Evolutionary conservation across 2,329 filamentous ascomycete genomes (phyloP), one percentile per base, ranked within the genome.

Genomic region (Sclerotinia subarctica): DNA sequence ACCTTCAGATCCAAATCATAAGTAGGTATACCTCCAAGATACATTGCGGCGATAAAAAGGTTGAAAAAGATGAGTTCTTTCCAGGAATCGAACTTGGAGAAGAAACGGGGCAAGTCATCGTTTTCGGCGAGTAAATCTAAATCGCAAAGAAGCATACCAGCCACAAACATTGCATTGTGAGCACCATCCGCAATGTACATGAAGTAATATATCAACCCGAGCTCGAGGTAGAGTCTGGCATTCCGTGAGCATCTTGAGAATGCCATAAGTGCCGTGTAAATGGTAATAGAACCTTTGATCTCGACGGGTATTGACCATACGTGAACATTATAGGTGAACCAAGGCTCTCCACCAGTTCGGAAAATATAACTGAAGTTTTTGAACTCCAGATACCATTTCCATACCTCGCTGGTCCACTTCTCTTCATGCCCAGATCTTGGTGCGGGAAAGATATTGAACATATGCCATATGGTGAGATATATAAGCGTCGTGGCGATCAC

Each of bases 301-400:
- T 90, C 88, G 26, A 87, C 79, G 0, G 88, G 86, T 65, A 90
- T 90, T 0, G 74, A 73, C 74, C 75, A 73, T 83, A 88, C 86
- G 71, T 90, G 88, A 38, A 80, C 81, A 72, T 88, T 87, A 78
- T 86, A 86, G 17, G 78, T 78, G 67, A 88, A 81, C 80, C 85
- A 88, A 15, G 85, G 83, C 13, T 83, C 78, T 1, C 84, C 84
- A 8, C 86, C 85, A 10, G 81, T 81, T 53, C 85, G 84, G 78
- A 86, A 91, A 51, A 90, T 76, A 75, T 88, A 91, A 77, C 84
- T 90, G 78, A 88, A 90, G 76, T 90, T 90, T 75, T 90, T 91
- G 75, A 86, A 80, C 75, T 90, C 86, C 69, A 49, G 35, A 56
- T 77, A 77, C 74, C 74, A 77, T 19, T 73, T 71, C 72, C 72